Percentiles rank a stretch among this genome's conserved stretches.
These are phyloP conservation scores for Candolleomyces eurysporus DNA, from an alignment of 768 basidiomycete species.

Conservation along the genomic window DNA sequence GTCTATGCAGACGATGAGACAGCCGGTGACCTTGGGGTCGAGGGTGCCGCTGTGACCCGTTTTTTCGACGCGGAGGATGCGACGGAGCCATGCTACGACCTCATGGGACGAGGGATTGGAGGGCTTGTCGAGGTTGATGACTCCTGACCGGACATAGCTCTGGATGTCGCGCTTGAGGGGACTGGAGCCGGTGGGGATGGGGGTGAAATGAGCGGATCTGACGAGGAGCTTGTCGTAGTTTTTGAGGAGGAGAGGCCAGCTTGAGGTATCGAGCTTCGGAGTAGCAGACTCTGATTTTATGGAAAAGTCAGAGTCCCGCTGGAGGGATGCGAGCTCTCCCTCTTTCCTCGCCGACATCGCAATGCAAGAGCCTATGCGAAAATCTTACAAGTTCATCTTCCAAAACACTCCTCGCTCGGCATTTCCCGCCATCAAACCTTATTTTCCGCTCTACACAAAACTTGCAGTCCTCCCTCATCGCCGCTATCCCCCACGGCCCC, in stretches of 20 bases:
- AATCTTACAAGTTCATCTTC: slow-evolving; percentile 2
- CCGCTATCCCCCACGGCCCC: background rate
- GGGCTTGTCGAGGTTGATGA: slow-evolving; percentile 99
- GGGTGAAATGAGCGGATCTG: slow-evolving; percentile 96
- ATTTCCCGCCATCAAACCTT: slow-evolving; percentile 30
- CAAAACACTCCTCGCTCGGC: slow-evolving; percentile 5
- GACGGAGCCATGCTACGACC: slow-evolving; percentile 97
- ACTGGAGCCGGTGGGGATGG: slow-evolving; percentile 90
- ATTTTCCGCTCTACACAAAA: slow-evolving; percentile 55
- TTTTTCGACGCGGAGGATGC: slow-evolving; percentile 97
- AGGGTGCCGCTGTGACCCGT: slow-evolving; percentile 98
- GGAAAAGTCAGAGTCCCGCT: slow-evolving; percentile 70
- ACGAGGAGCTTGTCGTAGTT: slow-evolving; percentile 97
- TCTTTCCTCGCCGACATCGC: slow-evolving; percentile 44
- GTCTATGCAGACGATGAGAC: slow-evolving; percentile 98
- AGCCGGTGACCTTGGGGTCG: slow-evolving; percentile 99
- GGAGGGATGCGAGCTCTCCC: slow-evolving; percentile 65
- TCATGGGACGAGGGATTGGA: slow-evolving; percentile 98
- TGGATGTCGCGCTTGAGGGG: slow-evolving; percentile 94
- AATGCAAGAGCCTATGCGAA: background rate
- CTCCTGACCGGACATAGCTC: slow-evolving; percentile 93
- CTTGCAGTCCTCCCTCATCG: slow-evolving; percentile 17
- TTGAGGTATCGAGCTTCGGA: slow-evolving; percentile 87
- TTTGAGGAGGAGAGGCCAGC: slow-evolving; percentile 98
- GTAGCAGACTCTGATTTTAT: slow-evolving; percentile 77